phyloP scores from a whole-genome alignment of 208 protist species.

The Crithidia acanthocephali region DNA sequence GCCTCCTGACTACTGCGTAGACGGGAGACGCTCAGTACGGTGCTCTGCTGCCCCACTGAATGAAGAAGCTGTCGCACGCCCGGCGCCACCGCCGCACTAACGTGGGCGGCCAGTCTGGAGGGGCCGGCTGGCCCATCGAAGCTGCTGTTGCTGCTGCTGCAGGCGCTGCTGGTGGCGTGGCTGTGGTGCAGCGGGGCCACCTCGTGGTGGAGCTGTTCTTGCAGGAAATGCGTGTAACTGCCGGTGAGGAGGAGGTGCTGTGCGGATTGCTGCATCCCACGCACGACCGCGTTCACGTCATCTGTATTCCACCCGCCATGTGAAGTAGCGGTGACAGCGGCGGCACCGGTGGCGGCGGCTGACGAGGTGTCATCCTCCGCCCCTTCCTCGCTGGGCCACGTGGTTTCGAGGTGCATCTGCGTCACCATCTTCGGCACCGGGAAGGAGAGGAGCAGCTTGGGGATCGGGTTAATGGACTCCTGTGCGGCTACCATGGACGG shows the following conservation, averaged over 20 bases:
- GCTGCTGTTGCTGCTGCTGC: neutral
- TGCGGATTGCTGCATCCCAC: conserved; percentile 42
- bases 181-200: neutral
- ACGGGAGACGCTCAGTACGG: conserved; percentile 12
- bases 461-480: conserved; percentile 42
- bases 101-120: neutral
- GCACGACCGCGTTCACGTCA: conserved; percentile 31
- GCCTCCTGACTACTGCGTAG: neutral
- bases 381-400: conserved; percentile 17
- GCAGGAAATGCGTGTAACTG: conserved; percentile 38
- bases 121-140: neutral
- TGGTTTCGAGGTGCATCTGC: conserved; percentile 31
- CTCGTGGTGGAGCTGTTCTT: conserved; percentile 53
- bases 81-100: conserved; percentile 7
- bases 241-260: conserved; percentile 38
- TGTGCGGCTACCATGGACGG: conserved; percentile 33
- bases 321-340: neutral
- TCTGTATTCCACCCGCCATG: conserved; percentile 2
- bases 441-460: conserved; percentile 59
- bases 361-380: neutral
- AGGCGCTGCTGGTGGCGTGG: neutral
- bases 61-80: conserved; percentile 16
- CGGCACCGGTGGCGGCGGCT: neutral
- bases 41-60: conserved; percentile 9
- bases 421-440: conserved; percentile 39